Conservation (phyloP, 169 alveolate species). For the Cryptosporidium muris region DNA sequence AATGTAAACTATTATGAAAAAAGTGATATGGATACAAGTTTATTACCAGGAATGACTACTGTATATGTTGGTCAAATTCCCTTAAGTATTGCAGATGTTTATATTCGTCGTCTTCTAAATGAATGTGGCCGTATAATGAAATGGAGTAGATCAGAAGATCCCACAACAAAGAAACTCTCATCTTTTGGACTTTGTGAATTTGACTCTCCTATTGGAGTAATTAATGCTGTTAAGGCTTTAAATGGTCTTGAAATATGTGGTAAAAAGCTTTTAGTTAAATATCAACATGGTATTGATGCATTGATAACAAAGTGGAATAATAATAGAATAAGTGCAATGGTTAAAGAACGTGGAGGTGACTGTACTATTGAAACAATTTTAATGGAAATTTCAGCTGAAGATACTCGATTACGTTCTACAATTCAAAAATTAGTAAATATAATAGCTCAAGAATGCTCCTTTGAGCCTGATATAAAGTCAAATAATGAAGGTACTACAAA, state of each 20-base stretch:
- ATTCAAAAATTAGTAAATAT: conserved; percentile 19
- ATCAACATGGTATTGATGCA: conserved; percentile 66
- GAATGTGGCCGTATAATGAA: conserved; percentile 75
- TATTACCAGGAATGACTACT: conserved; percentile 57
- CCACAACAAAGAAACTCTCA: conserved; percentile 75
- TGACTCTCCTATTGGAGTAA: conserved; percentile 76
- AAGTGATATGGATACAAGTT: conserved; percentile 6
- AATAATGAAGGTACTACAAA: background rate
- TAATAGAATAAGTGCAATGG: conserved; percentile 48
- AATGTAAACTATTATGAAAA: no score
- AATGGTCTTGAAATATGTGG: conserved; percentile 69
- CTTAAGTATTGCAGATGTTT: conserved; percentile 8
- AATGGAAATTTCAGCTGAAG: conserved; percentile 30
- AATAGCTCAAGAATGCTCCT: conserved; percentile 24
- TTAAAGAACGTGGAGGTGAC: conserved; percentile 58
- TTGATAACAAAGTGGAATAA: conserved; percentile 55
- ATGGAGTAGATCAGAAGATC: conserved; percentile 79
- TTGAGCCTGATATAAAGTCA: background rate
- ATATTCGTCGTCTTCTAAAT: conserved; percentile 25
- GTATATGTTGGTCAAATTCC: conserved; percentile 61
- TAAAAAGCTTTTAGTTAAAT: conserved; percentile 22
- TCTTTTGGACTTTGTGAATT: conserved; percentile 80
- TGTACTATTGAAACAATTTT: conserved; percentile 61
- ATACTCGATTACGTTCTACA: conserved; percentile 25
- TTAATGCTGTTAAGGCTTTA: conserved; percentile 74